Base-by-base conservation (phyloP, 495 filamentous ascomycete species). In the Annulohypoxylon moriforme region DNA sequence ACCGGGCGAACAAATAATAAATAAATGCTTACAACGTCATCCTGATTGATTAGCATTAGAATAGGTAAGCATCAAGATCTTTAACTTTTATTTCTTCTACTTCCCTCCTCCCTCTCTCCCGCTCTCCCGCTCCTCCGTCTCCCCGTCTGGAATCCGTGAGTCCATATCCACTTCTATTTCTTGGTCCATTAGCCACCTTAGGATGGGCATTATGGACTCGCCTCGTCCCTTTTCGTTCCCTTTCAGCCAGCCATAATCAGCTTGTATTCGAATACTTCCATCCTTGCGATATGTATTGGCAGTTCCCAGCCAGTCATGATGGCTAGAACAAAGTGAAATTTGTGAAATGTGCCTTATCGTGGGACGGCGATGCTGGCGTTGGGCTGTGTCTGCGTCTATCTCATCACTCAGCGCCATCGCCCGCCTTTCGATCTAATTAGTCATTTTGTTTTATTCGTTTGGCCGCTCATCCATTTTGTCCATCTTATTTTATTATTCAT, bases 61-160 rank as follows among this genome's bases (percentile, higher is more conserved):
- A 69, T 58, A 73, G 66, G 71, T 73, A 73, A 73, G 71, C 71
- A 66, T 69, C 44, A 20, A 60, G 31, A 64, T 73, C 27, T 44
- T 44, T 44, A 13, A 44, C 20, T 44, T 73, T 67, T 50, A 66
- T 9, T 1, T 64, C 55, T 40, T 64, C 29, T 44, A 11, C 36
- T 24, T 68, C 64, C 34, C 11, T 38, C 29, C 34, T 14, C 40
- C 18, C 24, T n/a, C 25, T 66, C 16, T 47, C 3, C 2, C 49
- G 34, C 25, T 57, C 20, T n/a, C n/a, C n/a, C n/a, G n/a, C n/a
- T n/a, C n/a, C n/a, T n/a, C n/a, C n/a, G n/a, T n/a, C n/a, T n/a
- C n/a, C n/a, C 22, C 47, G 24, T 58, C 16, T 7, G 31, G 22
- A 44, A 18, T 44, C 16, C 40, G 40, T 44, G n/a, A 14, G 11